A percentile compares a stretch with the other conserved stretches of the same genome.
Conservation (phyloP, 306 rosid species). For the Macrotyloma uniflorum region DNA sequence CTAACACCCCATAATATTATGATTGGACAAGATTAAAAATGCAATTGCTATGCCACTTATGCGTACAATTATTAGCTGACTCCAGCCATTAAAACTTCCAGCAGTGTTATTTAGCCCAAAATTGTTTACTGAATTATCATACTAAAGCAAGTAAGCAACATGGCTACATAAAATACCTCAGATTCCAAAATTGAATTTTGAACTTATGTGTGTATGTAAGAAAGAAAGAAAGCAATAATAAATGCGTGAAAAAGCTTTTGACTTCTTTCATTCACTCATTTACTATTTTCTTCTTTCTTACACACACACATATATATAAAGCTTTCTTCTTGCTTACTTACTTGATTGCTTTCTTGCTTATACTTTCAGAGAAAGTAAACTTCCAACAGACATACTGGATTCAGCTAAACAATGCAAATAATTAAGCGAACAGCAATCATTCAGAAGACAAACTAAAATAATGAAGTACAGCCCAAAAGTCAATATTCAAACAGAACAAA, state of each 20-base stretch:
- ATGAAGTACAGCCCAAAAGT: background rate
- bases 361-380: background rate
- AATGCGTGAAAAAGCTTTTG: too few relatives aligned
- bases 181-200: background rate
- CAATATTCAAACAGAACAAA: background rate
- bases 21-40: too few relatives aligned
- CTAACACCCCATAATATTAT: too few relatives aligned
- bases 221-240: too few relatives aligned
- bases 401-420: conserved; percentile 29
- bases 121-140: background rate
- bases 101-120: background rate
- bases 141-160: background rate
- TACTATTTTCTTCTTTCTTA: too few relatives aligned
- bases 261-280: too few relatives aligned
- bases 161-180: background rate
- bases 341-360: background rate
- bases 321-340: too few relatives aligned
- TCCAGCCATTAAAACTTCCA: background rate
- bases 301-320: too few relatives aligned
- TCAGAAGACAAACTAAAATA: background rate
- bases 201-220: too few relatives aligned
- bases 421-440: background rate
- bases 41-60: too few relatives aligned
- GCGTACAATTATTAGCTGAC: too few relatives aligned
- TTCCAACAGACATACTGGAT: background rate